These are phyloP conservation scores for Picea glauca DNA, from an alignment of 75 land plant species.

Conservation along the genomic window DNA sequence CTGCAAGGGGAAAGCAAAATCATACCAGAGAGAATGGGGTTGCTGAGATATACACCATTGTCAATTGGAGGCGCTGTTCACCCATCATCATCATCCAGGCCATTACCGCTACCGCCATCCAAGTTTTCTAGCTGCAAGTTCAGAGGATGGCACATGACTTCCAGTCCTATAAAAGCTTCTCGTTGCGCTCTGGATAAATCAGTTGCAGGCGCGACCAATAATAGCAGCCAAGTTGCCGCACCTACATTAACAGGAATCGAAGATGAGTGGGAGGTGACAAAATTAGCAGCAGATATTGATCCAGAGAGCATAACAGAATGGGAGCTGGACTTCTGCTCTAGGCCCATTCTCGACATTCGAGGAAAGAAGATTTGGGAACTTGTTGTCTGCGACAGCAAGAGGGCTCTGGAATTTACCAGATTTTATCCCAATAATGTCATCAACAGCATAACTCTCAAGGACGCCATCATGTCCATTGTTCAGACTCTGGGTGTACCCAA, in stretches of 20 bases:
- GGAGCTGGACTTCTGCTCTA: conserved; percentile 97
- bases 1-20: no score
- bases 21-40: no score
- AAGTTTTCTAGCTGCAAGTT: no score
- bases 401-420: conserved; percentile 78
- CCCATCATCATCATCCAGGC: no score
- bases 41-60: no score
- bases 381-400: conserved; percentile 68
- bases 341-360: conserved; percentile 88
- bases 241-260: conserved; percentile 4
- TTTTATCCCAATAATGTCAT: conserved; percentile 96
- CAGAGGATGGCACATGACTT: no score
- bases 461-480: conserved; percentile 60
- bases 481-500: conserved; percentile 76
- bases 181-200: no score
- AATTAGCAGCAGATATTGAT: conserved; percentile 56
- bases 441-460: conserved; percentile 87
- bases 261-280: conserved; percentile 37
- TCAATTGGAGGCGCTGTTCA: no score
- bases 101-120: no score
- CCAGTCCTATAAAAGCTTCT: no score
- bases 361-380: conserved; percentile 99
- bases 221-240: background rate
- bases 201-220: no score
- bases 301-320: conserved; percentile 71